Evolutionary conservation across 208 protist genomes (phyloP), one percentile per base, ranked within the genome.

Genomic region (Wallacemonas sp.): DNA sequence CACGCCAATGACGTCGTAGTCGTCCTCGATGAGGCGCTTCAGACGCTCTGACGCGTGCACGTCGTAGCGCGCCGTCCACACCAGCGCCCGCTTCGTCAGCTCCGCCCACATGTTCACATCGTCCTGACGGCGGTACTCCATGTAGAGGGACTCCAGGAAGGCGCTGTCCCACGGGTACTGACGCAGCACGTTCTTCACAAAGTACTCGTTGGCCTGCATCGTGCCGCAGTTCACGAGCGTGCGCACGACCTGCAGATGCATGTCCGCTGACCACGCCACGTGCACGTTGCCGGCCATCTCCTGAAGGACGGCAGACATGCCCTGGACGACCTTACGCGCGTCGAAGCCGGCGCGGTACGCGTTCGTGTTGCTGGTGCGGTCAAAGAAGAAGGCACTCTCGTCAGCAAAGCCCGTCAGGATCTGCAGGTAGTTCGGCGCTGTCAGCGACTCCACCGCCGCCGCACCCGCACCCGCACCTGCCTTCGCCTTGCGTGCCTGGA

Each of bases 151-250:
- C 67, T 92, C 80, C n/a, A 95, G 76, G 61, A 94, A 95, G 29
- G 72, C 68, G 47, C 70, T 75, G 61, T 86, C 70, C 90, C 92
- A 97, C 23, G 32, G n/a, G 74, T 91, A 97, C 68, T 86, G 76
- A 2, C 92, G 87, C 19, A 95, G 80, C 30, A 97, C 90, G 71
- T 97, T 94, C 43, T 84, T 73, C 1, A 97, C 87, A 80, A 97
- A 97, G 74, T 97, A 95, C 27, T 80, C 77, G 68, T 96, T 93
- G 23, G 86, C 88, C 70, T 91, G 85, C 88, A 95, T 95, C 0
- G 92, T 97, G 34, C 89, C 87, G 73, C 85, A 94, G 38, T 78
- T 77, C 16, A 95, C 89, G 46, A 95, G 66, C 0, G 81, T 83
- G 43, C 58, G 70, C 12, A 97, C 78, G 16, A 97, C 85, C 55